Evolutionary conservation across 2,329 filamentous ascomycete species (phyloP).

Genomic region (Aspergillus pseudoviridinutans): DNA sequence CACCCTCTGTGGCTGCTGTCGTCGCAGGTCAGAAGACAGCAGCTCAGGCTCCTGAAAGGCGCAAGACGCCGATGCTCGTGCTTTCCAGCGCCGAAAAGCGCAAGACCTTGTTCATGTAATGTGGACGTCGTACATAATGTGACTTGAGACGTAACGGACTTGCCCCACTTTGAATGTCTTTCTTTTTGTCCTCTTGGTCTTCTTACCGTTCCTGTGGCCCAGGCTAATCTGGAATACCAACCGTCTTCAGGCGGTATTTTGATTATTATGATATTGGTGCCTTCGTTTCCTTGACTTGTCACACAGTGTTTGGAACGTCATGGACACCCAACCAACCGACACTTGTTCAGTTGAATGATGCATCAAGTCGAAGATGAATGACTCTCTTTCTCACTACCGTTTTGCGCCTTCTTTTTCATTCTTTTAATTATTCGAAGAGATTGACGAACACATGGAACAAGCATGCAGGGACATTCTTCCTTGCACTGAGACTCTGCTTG

Average conservation of each 20-base stretch:
- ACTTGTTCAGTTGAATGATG: background rate
- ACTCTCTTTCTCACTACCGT: background rate
- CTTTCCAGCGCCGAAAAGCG: conserved; percentile 88
- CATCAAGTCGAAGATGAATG: background rate
- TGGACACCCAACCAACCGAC: background rate
- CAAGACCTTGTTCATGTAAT: conserved; percentile 64
- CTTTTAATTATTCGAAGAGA: background rate
- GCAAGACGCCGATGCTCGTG: conserved; percentile 81
- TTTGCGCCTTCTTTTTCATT: background rate
- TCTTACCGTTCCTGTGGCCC: background rate
- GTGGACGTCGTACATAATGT: conserved; percentile 30
- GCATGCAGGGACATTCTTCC: background rate
- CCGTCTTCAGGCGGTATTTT: background rate
- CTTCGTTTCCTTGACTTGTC: background rate
- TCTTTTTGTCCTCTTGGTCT: conserved; percentile 10
- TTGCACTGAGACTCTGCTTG: background rate
- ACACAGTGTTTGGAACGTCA: background rate
- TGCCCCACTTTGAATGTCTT: conserved; percentile 23
- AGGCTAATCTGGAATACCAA: background rate
- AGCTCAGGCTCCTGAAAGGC: conserved; percentile 56
- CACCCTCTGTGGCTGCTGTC: conserved; percentile 38
- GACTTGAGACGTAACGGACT: conserved; percentile 30
- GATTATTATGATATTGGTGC: background rate
- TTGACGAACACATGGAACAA: background rate
- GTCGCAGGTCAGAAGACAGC: conserved; percentile 54